phyloP scores from a whole-genome alignment of 257 asterid species.

The Solanum virginianum region DNA sequence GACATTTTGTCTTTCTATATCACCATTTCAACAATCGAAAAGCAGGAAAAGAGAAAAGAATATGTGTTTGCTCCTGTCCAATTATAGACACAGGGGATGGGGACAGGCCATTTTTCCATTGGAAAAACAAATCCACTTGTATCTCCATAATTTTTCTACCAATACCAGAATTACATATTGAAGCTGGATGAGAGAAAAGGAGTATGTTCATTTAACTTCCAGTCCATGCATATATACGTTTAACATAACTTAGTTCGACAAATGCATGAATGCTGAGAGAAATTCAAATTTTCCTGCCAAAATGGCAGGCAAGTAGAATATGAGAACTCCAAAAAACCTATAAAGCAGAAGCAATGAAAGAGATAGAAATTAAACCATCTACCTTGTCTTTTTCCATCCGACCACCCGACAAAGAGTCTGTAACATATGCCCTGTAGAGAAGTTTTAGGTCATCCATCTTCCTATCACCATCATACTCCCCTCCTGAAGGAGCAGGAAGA shows the following conservation, averaged over 20 bases:
- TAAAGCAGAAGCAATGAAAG: neutral
- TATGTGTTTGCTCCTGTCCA: neutral
- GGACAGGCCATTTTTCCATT: neutral
- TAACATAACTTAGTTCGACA: neutral
- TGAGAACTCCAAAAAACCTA: neutral
- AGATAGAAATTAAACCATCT: neutral
- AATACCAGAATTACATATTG: neutral
- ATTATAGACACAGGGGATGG: neutral
- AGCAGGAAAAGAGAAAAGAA: neutral
- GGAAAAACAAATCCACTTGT: neutral
- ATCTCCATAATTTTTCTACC: neutral
- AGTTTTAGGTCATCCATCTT: constrained; percentile 74
- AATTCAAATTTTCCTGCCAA: neutral
- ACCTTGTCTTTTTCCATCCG: constrained; percentile 90
- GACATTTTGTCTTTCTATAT: neutral
- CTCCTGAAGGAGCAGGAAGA: constrained; percentile 38
- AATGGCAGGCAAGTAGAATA: neutral
- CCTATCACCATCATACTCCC: constrained; percentile 69
- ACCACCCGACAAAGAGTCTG: constrained; percentile 71
- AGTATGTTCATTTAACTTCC: neutral
- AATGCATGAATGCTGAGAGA: neutral
- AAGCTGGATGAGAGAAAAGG: neutral
- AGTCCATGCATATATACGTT: neutral
- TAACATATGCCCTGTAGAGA: constrained; percentile 59
- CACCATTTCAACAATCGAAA: neutral